A percentile compares a stretch with the other conserved stretches of the same genome.
Conservation (phyloP, 305 asterid genomes). For the Fraxinus sp. region DNA sequence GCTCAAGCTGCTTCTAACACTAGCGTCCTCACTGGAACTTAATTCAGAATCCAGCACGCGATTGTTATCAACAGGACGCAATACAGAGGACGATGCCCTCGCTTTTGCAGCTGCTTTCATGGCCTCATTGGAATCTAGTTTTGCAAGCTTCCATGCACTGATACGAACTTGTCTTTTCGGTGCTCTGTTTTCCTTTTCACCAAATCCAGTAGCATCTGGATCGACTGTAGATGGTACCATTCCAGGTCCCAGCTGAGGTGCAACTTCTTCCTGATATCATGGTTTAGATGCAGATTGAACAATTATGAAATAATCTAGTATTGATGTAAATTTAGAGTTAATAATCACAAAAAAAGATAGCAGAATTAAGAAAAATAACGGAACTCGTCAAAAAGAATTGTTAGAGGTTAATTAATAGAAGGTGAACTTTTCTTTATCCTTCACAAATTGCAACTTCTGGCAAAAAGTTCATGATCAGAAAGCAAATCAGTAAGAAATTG, state of each 20-base stretch:
- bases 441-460: neutral
- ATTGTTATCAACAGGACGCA: constrained; percentile 76
- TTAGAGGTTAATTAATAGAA: neutral
- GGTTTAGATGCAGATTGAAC: constrained; percentile 25
- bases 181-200: constrained; percentile 55
- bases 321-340: neutral
- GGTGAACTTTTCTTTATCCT: neutral
- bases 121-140: constrained; percentile 80
- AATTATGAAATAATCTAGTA: neutral
- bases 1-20: constrained; percentile 85
- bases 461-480: neutral
- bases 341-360: neutral
- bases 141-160: constrained; percentile 98
- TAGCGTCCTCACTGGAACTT: constrained; percentile 78
- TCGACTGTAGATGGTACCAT: constrained; percentile 93
- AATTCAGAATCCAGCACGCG: constrained; percentile 66
- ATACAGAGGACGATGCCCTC: constrained; percentile 88
- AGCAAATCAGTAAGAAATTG: neutral
- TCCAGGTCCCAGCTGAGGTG: constrained; percentile 95
- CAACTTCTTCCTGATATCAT: constrained; percentile 88
- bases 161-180: constrained; percentile 74
- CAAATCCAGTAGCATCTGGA: constrained; percentile 72
- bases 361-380: neutral
- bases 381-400: neutral
- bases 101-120: constrained; percentile 96